Evolutionary conservation across 805 yeast genomes (phyloP), one percentile per base, ranked within the genome.

Genomic region (Ogataea haglerorum): DNA sequence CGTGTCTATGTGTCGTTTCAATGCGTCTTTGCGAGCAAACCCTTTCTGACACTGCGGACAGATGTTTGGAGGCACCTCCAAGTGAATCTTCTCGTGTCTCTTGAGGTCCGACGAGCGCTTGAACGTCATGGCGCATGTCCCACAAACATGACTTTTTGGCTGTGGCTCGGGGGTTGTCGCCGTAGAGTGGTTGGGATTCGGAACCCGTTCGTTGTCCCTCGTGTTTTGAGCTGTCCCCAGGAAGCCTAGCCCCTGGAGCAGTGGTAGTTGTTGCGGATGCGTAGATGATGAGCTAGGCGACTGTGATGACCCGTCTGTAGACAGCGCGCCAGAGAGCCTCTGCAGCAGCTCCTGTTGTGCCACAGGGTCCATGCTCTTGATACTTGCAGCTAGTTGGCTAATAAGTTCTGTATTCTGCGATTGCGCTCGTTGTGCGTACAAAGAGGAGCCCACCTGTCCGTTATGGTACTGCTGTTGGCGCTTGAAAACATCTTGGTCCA

Each of bases 21-120:
- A 66, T 0, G 93, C 93, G 62, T 85, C 95, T 53, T 82, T 83
- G 34, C 95, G 66, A 2, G 93, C 91, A 69, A 85, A 85, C 0
- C 93, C 90, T 55, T 85, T 85, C 26, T 86, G 87, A 65, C 95
- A 85, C 13, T 70, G 63, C 5, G 81, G 77, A 61, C 95, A 85
- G 34, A 83, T 77, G 54, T 85, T 82, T 1, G 91, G 90, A 7
- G 86, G 75, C 2, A 82, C 76, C 17, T 79, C 70, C 34, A 82
- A 62, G 61, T 85, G 95, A 30, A 82, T 86, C 54, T 84, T 79
- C 52, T 80, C 85, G 55, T 84, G 93, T 41, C 91, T 70, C 56
- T 80, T 80, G 50, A 83, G 68, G 60, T 83, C 91, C 2, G 82
- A 73, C 1, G 84, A 74, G 27, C 93, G 67, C 38, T 83, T 69